A percentile compares a stretch with the other conserved stretches of the same genome.
These are phyloP conservation scores for Meredithiella fracta DNA, from an alignment of 2,329 filamentous ascomycete species.

Conservation along the genomic window DNA sequence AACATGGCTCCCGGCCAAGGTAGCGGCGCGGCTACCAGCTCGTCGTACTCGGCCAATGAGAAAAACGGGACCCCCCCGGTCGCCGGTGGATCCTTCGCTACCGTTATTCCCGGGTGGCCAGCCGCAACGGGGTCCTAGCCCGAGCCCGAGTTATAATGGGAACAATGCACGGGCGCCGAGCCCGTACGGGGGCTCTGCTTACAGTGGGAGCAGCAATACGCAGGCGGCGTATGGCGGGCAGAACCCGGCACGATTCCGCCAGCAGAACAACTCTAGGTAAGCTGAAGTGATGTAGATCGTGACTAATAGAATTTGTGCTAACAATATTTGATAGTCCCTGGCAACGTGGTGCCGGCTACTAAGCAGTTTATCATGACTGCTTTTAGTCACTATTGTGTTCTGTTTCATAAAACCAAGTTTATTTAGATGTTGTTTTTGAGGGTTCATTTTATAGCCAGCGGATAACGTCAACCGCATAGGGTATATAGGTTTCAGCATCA, in stretches of 20 bases:
- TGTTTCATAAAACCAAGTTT: conserved; percentile 14
- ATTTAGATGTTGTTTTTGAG: conserved; percentile 2
- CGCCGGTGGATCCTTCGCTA: conserved; percentile 28
- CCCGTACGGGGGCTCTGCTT: conserved; percentile 20
- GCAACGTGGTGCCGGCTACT: conserved; percentile 31
- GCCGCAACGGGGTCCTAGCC: conserved; percentile 21
- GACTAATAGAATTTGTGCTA: neutral
- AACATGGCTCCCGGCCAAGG: conserved; percentile 19
- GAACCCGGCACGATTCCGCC: conserved; percentile 19
- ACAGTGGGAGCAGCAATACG: conserved; percentile 17
- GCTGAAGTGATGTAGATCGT: no score
- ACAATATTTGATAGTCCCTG: conserved; percentile 22
- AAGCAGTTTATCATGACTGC: conserved; percentile 17
- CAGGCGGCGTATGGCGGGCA: conserved; percentile 22
- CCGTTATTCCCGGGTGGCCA: conserved; percentile 27
- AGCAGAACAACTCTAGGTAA: conserved; percentile 27
- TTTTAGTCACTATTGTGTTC: conserved; percentile 10
- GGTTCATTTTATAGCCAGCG: conserved; percentile 5
- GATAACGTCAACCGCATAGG: neutral
- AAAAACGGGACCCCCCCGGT: conserved; percentile 19
- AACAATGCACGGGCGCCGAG: conserved; percentile 19
- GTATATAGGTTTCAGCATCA: neutral
- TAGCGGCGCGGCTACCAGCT: conserved; percentile 16
- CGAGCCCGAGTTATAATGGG: conserved; percentile 19
- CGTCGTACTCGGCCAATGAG: conserved; percentile 16